Evolutionary conservation across 2,329 filamentous ascomycete genomes (phyloP).

Genomic region (Mycocentrospora acerina): DNA sequence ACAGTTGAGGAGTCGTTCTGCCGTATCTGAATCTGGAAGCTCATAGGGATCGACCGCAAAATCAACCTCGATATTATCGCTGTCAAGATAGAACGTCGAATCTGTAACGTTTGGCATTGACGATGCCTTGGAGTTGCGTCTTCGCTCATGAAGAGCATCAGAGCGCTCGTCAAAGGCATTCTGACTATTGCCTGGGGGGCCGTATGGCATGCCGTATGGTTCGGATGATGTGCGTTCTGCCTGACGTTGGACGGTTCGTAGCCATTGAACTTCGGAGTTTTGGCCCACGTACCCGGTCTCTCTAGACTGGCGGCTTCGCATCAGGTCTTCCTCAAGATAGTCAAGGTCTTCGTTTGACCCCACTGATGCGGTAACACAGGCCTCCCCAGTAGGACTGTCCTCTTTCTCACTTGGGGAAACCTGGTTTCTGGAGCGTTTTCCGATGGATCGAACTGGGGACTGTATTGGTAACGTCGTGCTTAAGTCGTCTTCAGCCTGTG

Average conservation of each 20-base stretch:
- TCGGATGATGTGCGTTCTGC: conserved; percentile 9
- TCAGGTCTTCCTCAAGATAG: conserved; percentile 31
- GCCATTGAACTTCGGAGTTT: conserved; percentile 38
- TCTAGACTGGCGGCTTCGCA: conserved; percentile 27
- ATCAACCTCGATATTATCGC: conserved; percentile 28
- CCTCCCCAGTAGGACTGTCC: conserved; percentile 14
- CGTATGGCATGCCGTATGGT: conserved; percentile 15
- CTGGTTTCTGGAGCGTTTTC: conserved; percentile 16
- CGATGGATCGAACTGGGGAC: conserved; percentile 5
- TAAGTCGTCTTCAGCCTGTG: conserved; percentile 22
- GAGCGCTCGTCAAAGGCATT: conserved; percentile 13
- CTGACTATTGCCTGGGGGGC: conserved; percentile 17
- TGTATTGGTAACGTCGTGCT: conserved; percentile 3
- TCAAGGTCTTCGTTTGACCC: conserved; percentile 36
- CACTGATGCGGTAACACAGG: conserved; percentile 20
- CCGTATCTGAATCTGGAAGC: conserved; percentile 33
- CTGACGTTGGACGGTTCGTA: conserved; percentile 31
- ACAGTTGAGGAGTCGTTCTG: conserved; percentile 34
- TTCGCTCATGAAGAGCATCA: conserved; percentile 22
- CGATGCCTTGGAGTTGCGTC: conserved; percentile 8
- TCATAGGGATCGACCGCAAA: conserved; percentile 28
- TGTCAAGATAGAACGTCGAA: conserved; percentile 39
- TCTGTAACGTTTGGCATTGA: conserved; percentile 22
- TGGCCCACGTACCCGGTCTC: conserved; percentile 39
- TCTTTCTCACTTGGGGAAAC: neutral